Base-by-base conservation (phyloP, 352 stramenopile genomes). In the Phytophthora tentaculata region DNA sequence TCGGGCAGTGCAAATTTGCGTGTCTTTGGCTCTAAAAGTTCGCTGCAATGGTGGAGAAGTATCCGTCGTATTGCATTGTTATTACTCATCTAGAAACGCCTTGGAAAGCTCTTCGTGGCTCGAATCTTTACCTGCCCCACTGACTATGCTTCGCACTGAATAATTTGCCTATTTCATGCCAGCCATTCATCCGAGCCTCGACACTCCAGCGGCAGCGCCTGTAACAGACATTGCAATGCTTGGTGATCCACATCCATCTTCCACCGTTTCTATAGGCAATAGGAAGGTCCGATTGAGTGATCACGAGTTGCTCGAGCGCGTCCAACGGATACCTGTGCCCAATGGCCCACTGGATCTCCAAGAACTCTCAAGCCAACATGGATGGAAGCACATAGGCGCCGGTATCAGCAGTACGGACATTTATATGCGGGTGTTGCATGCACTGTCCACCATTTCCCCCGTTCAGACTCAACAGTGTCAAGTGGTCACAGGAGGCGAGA, bases 211-310 rank as follows among this genome's bases (percentile, higher is more conserved):
- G 29, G 8, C 4, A 32, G 26, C 26, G 26, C 8, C 26, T 3
- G 32, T 8, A 32, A 5, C 28, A 32, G 28, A 32, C 28, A 32
- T 3, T 14, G 10, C 32, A 10, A 14, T 39, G 10, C 32, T 39
- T 16, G 32, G 32, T 5, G 32, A 10, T 39, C 32, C 32, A 14
- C 32, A 9, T 39, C 32, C 32, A 43, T 43, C 35, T 39, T 39
- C 32, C 32, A 39, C 7, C 12, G 1, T 39, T 14, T 39, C 32
- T 19, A 43, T 14, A 6, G 14, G 35, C 14, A 39, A 16, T 10
- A 52, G 71, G 14, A 71, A 67, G 35, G 71, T 75, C 26, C 22
- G 29, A 17, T 19, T 72, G 24, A 62, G 57, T 20, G 71, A 78
- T 44, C 58, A 51, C 24, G 71, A 78, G 50, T 43, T 78, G 22